Evolutionary conservation across 495 filamentous ascomycete species (phyloP).

Genomic region (Aspergillus haitiensis): DNA sequence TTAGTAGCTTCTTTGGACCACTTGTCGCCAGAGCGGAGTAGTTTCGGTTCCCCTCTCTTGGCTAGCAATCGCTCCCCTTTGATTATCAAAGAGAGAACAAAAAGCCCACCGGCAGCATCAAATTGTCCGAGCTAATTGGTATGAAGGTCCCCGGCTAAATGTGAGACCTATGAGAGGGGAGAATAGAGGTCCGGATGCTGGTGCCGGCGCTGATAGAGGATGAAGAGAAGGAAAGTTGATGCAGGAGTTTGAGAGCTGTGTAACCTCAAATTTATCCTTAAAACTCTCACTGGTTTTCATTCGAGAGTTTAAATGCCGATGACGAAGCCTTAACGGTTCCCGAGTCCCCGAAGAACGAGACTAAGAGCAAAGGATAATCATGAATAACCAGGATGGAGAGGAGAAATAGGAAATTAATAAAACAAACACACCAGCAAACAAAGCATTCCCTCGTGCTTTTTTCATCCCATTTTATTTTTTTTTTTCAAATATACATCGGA

Average conservation of each 20-base stretch:
- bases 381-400: neutral
- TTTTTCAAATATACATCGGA: neutral
- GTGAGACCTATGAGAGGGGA: neutral
- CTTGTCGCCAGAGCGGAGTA: neutral
- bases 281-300: neutral
- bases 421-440: neutral
- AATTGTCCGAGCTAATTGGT: neutral
- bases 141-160: neutral
- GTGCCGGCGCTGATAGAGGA: neutral
- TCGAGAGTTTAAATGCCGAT: neutral
- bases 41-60: neutral
- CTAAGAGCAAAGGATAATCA: neutral
- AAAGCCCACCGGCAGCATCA: neutral
- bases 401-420: neutral
- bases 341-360: neutral
- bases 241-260: neutral
- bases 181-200: neutral
- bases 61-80: neutral
- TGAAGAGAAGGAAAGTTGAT: neutral
- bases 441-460: neutral
- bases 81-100: neutral
- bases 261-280: neutral
- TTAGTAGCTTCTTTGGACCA: neutral
- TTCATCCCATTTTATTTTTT: neutral
- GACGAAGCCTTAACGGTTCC: neutral